These are phyloP conservation scores for Colletotrichum sp. DNA, from an alignment of 2,329 filamentous ascomycete species.

Conservation along the genomic window DNA sequence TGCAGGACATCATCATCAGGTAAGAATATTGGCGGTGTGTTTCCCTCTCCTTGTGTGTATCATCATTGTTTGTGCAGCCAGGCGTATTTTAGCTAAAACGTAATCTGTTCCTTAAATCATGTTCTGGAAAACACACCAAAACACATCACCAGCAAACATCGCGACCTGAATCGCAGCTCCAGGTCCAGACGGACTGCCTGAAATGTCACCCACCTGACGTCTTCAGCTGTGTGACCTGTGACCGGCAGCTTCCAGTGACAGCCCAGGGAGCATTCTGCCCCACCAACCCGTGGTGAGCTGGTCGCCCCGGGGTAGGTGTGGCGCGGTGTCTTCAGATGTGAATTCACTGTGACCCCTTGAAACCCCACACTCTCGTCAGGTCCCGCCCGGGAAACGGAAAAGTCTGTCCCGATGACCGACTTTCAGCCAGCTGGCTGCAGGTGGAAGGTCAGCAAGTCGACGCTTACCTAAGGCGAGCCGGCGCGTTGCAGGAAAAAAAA, in stretches of 20 bases:
- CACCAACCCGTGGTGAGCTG: neutral
- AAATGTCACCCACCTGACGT: slow-evolving; percentile 9
- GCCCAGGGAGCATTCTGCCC: neutral
- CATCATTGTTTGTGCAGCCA: neutral
- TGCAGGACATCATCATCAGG: neutral
- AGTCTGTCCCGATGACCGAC: neutral
- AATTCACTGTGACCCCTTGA: neutral
- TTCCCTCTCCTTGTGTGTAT: neutral
- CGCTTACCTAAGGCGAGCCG: neutral
- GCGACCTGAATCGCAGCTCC: neutral
- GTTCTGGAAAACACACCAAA: neutral
- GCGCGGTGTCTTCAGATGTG: neutral
- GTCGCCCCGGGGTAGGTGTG: neutral
- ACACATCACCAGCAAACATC: neutral
- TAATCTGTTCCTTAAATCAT: neutral
- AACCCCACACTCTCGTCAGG: neutral
- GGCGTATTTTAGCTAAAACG: neutral
- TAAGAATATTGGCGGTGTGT: neutral
- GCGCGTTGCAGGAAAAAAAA: neutral
- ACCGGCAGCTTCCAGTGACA: neutral
- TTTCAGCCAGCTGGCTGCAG: neutral
- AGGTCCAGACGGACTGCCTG: neutral
- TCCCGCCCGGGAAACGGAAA: neutral
- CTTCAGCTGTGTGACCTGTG: slow-evolving; percentile 2
- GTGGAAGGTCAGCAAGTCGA: neutral